phyloP scores from a whole-genome alignment of 768 basidiomycete genomes.

The Hypsizygus marmoreus region DNA sequence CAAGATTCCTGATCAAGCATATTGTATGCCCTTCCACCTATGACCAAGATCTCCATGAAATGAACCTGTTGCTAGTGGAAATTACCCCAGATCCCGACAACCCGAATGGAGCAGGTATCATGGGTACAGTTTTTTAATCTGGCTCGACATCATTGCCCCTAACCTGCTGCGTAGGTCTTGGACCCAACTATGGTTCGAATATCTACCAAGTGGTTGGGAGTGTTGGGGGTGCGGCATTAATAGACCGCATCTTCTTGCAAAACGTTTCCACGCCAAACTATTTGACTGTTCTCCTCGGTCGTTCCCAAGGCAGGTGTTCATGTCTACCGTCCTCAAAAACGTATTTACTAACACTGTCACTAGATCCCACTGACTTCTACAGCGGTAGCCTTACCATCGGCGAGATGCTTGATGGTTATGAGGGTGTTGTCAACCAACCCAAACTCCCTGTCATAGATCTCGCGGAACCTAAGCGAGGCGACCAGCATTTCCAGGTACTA shows the following conservation, averaged over 20 bases:
- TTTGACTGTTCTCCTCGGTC: conserved; percentile 65
- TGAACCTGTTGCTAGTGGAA: conserved; percentile 35
- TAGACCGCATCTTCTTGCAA: conserved; percentile 67
- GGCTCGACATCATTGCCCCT: not conserved
- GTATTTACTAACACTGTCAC: not conserved
- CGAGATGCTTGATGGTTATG: conserved; percentile 52
- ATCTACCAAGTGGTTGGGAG: conserved; percentile 38
- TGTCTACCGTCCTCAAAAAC: no score
- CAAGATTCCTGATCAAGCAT: conserved; percentile 46
- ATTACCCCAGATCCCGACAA: conserved; percentile 32
- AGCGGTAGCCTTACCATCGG: conserved; percentile 67
- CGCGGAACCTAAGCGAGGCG: conserved; percentile 27
- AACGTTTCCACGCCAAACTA: conserved; percentile 59
- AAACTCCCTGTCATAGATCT: conserved; percentile 49
- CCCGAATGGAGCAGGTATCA: conserved; percentile 31
- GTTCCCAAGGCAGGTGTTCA: conserved; percentile 39
- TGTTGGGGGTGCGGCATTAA: conserved; percentile 49
- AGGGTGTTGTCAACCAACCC: conserved; percentile 50
- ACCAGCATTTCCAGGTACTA: conserved; percentile 68
- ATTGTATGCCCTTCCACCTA: conserved; percentile 38
- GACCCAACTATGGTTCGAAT: conserved; percentile 58
- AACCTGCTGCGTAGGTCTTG: conserved; percentile 55
- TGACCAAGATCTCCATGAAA: not conserved
- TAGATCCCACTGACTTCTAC: conserved; percentile 50
- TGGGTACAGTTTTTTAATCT: conserved; percentile 17